Evolutionary conservation across 371 early-diverging fungal genomes (phyloP), one percentile per base, ranked within the genome.

Genomic region (Rhizopus sp.): DNA sequence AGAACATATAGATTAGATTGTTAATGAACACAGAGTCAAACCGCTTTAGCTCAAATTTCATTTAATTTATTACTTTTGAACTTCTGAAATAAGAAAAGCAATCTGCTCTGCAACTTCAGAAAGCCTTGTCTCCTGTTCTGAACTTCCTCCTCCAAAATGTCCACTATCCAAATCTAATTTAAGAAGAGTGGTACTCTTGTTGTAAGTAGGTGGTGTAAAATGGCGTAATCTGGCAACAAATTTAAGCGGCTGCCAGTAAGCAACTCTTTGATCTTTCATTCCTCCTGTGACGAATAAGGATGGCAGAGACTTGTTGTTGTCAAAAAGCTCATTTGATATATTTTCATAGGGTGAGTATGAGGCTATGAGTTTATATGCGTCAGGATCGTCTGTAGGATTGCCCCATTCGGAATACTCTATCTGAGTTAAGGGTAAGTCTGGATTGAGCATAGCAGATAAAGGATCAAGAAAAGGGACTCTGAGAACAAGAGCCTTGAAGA

Each of bases 331-430:
- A 4, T 33, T 34, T 3, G 62, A 67, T n/a, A 91, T 71, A 54
- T 87, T 89, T 47, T 93, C 93, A 59, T 93, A 93, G 0, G 94
- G 94, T 6, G 93, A 82, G 55, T 92, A 93, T 38, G 65, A 60
- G 7, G 69, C 54, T 32, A 94, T 88, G 30, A 75, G 66, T 37
- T 82, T 76, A 63, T 88, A 91, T 12, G 75, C 83, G 4, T 65
- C 52, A 0, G 55, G 29, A 34, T 80, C 78, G 7, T 75, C 63
- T 0, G 81, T 60, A 10, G 92, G 92, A 63, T 93, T 87, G 0
- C 95, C 95, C 95, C 95, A 95, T 61, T 95, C 95, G 7, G 83
- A 74, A 48, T 80, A 84, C 61, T 95, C 95, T 37, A 89, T 84
- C 42, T 79, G 72, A 4, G 95, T 89, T 3, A 94, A 60, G 1